Conservation (phyloP, 2,329 filamentous ascomycete genomes). For the Penicillium sp. region DNA sequence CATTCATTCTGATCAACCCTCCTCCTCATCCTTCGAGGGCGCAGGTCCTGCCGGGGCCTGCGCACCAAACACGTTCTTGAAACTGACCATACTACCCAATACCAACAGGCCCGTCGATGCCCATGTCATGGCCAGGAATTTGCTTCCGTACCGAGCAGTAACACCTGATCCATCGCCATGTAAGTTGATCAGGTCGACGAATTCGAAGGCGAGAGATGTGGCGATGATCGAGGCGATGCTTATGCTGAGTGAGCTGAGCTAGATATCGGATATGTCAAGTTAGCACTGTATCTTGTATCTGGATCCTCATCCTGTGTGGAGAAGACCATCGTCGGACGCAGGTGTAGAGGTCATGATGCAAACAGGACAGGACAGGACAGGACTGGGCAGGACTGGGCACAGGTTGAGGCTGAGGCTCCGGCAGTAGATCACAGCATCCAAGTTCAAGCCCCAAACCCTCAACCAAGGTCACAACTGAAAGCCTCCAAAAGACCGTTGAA, state of each 20-base stretch:
- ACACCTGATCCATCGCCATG: slow-evolving; percentile 57
- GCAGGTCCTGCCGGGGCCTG: slow-evolving; percentile 8
- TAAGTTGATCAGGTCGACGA: slow-evolving; percentile 56
- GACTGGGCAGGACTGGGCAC: too few species aligned
- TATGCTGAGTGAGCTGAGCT: slow-evolving; percentile 61
- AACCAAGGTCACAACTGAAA: too few species aligned
- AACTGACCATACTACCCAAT: slow-evolving; percentile 36
- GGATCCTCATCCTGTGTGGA: neutral
- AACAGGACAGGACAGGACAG: neutral
- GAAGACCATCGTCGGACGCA: neutral
- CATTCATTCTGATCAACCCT: slow-evolving; percentile 2
- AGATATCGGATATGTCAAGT: neutral
- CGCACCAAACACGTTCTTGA: slow-evolving; percentile 31
- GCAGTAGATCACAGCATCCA: too few species aligned
- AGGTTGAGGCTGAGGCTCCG: too few species aligned
- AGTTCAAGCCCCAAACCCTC: too few species aligned
- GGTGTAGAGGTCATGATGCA: slow-evolving; percentile 5
- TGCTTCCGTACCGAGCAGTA: slow-evolving; percentile 54
- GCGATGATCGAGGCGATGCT: slow-evolving; percentile 76
- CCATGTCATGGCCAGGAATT: slow-evolving; percentile 65
- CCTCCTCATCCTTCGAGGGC: slow-evolving; percentile 27
- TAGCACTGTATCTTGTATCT: neutral
- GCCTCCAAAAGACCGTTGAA: too few species aligned
- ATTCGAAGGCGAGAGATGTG: slow-evolving; percentile 63
- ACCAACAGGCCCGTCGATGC: slow-evolving; percentile 50